These are phyloP conservation scores for Candida suzukii DNA, from an alignment of 805 yeast species.

Conservation along the genomic window DNA sequence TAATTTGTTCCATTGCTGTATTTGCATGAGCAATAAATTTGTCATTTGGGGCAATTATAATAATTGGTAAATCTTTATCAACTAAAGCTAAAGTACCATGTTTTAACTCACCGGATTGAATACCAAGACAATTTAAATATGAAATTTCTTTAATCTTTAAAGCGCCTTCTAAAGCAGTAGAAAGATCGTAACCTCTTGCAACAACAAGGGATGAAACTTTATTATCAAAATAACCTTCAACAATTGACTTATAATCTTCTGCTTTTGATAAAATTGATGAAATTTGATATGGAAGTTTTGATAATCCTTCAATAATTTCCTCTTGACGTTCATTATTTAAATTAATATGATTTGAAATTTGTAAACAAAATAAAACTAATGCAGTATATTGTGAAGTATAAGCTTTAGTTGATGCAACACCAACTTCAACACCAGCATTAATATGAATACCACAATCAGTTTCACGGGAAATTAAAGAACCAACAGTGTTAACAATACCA, in stretches of 20 bases:
- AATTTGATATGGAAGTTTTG: slow-evolving; percentile 80
- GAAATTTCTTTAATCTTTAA: slow-evolving; percentile 96
- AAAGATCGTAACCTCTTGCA: slow-evolving; percentile 97
- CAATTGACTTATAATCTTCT: slow-evolving; percentile 65
- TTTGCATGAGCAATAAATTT: slow-evolving; percentile 93
- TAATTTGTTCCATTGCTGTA: slow-evolving; percentile 93
- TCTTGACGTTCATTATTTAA: slow-evolving; percentile 69
- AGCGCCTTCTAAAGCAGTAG: slow-evolving; percentile 98
- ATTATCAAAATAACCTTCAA: slow-evolving; percentile 62
- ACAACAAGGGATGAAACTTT: slow-evolving; percentile 84
- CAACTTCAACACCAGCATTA: slow-evolving; percentile 99
- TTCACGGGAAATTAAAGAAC: slow-evolving; percentile 92
- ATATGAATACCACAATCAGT: slow-evolving; percentile 99
- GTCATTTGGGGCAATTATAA: slow-evolving; percentile 94
- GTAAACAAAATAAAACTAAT: slow-evolving; percentile 90
- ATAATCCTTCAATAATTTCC: slow-evolving; percentile 82
- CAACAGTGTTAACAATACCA: slow-evolving; percentile 96
- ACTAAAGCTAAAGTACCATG: slow-evolving; percentile 97
- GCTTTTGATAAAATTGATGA: slow-evolving; percentile 68
- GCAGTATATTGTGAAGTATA: slow-evolving; percentile 98
- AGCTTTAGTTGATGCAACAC: slow-evolving; percentile 98
- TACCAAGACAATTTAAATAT: slow-evolving; percentile 98
- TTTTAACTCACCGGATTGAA: slow-evolving; percentile 96
- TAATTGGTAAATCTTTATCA: slow-evolving; percentile 88
- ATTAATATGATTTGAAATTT: slow-evolving; percentile 86